A percentile compares a stretch with the other conserved stretches of the same genome.
phyloP scores from a whole-genome alignment of 2,329 filamentous ascomycete species.

The Sporothrix pallida region DNA sequence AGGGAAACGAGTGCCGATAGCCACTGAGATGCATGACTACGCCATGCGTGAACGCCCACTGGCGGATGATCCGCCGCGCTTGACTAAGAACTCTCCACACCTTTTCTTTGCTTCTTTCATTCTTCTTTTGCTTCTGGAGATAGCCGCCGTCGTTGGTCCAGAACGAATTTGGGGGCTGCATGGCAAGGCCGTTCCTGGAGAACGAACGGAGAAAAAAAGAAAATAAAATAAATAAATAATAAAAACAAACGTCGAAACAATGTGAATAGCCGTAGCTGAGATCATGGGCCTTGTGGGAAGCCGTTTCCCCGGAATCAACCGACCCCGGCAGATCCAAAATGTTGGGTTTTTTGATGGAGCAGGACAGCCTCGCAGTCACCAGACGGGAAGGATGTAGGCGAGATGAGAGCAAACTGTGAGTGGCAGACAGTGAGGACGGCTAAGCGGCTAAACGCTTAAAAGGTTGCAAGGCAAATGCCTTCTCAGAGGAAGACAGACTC shows the following conservation, averaged over 20 bases:
- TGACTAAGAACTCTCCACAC: not conserved
- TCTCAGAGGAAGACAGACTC: not conserved
- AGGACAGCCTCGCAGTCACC: conserved; percentile 8
- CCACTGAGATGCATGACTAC: not conserved
- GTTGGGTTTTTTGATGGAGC: not conserved
- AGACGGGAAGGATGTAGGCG: conserved; percentile 4
- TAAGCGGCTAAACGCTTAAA: conserved; percentile 29
- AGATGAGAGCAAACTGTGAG: not conserved
- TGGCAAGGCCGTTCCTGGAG: not conserved
- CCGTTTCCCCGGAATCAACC: conserved; percentile 5
- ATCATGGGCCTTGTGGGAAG: not conserved
- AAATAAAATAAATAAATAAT: not conserved
- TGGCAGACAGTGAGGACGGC: not conserved
- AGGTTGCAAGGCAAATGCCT: not conserved
- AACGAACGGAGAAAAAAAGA: not conserved
- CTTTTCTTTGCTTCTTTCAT: not conserved
- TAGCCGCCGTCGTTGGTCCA: not conserved
- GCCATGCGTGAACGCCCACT: not conserved
- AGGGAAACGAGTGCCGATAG: not conserved
- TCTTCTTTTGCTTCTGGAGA: not conserved
- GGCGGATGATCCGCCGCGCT: not conserved
- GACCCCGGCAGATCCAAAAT: not conserved
- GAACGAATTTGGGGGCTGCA: not conserved
- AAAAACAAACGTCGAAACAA: not conserved
- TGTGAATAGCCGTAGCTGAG: conserved; percentile 16